Evolutionary conservation across 257 asterid genomes (phyloP).

Genomic region (Parsonsia alboflavescens): DNA sequence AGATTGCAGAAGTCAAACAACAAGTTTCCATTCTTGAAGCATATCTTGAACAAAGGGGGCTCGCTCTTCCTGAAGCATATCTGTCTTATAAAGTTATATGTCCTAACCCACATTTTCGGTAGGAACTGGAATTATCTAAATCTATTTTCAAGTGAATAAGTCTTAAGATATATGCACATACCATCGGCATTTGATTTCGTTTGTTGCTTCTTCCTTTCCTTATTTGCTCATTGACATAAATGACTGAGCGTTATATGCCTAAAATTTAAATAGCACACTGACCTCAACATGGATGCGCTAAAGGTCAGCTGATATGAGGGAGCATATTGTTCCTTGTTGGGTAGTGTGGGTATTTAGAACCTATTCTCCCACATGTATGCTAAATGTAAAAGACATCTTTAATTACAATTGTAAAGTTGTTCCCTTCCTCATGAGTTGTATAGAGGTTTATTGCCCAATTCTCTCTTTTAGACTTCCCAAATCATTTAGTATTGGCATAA

Average conservation of each 20-base stretch:
- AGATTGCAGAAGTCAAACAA: slow-evolving; percentile 67
- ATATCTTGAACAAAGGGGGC: slow-evolving; percentile 88
- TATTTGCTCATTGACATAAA: background rate
- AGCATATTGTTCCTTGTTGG: background rate
- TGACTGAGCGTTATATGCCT: background rate
- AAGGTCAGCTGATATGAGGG: background rate
- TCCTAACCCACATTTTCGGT: slow-evolving; percentile 78
- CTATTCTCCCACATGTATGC: background rate
- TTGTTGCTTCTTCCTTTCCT: background rate
- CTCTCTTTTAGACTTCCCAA: background rate
- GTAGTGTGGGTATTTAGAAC: background rate
- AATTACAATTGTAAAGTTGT: background rate
- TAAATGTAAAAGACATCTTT: background rate
- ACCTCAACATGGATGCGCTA: background rate
- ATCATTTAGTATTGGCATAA: background rate
- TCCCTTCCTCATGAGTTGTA: background rate
- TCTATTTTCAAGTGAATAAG: background rate
- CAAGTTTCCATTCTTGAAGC: slow-evolving; percentile 71
- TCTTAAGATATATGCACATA: background rate
- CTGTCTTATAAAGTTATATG: slow-evolving; percentile 78
- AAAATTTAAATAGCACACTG: background rate
- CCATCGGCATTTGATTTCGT: background rate
- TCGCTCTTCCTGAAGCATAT: slow-evolving; percentile 69
- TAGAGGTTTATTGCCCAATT: background rate
- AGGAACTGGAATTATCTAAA: slow-evolving; percentile 14